phyloP scores from a whole-genome alignment of 495 filamentous ascomycete species.

The Trichodelitschia bisporula region DNA sequence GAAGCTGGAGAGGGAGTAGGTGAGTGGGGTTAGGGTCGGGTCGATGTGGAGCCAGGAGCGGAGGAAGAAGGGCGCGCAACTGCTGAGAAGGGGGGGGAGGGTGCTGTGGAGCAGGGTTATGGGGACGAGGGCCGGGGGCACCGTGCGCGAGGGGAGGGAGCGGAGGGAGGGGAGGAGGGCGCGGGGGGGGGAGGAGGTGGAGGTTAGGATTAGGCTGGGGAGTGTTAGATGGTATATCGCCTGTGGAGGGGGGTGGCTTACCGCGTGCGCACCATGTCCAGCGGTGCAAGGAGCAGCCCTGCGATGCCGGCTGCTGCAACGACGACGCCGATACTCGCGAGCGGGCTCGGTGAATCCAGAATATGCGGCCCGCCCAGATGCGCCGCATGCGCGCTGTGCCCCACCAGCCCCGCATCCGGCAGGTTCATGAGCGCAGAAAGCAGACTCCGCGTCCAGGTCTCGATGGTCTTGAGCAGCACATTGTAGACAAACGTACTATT shows the following conservation, averaged over 20 bases:
- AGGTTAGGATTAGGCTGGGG: constrained; percentile 47
- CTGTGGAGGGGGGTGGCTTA: constrained; percentile 11
- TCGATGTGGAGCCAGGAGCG: constrained; percentile 53
- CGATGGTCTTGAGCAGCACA: constrained; percentile 58
- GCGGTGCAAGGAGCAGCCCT: constrained; percentile 53
- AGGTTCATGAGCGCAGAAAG: constrained; percentile 64
- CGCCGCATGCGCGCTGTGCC: no score
- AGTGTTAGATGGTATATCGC: constrained; percentile 1
- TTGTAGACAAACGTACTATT: constrained; percentile 80
- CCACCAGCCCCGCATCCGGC: no score
- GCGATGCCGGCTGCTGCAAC: constrained; percentile 62
- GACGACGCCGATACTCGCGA: constrained; percentile 49
- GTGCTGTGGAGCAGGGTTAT: constrained; percentile 69
- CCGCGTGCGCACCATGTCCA: constrained; percentile 77
- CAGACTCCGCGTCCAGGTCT: constrained; percentile 64
- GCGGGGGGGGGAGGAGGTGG: constrained; percentile 43
- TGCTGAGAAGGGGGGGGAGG: constrained; percentile 53
- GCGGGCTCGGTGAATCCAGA: constrained; percentile 45
- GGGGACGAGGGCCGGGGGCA: constrained; percentile 43
- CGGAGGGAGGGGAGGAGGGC: constrained; percentile 51
- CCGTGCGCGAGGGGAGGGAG: constrained; percentile 41
- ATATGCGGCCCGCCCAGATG: constrained; percentile 25
- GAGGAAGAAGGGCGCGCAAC: constrained; percentile 58
- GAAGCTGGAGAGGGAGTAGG: constrained; percentile 59
- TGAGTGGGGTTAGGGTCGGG: constrained; percentile 50